Conservation (phyloP, 2,329 filamentous ascomycete species). For the Claviceps sp. region DNA sequence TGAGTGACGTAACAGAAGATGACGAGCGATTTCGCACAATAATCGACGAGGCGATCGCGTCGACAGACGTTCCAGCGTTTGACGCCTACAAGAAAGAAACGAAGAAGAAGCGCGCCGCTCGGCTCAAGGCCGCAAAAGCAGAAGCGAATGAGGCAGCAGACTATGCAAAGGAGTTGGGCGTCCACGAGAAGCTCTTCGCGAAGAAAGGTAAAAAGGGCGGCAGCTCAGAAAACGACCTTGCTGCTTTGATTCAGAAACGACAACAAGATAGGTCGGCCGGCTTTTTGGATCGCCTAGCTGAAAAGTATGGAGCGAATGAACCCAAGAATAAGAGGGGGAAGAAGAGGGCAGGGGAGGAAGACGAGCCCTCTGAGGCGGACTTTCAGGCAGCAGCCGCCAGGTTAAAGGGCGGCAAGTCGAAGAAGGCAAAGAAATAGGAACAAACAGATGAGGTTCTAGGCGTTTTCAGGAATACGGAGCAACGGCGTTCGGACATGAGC, state of each 20-base stretch:
- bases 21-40: constrained; percentile 73
- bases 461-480: neutral
- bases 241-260: constrained; percentile 61
- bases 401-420: constrained; percentile 20
- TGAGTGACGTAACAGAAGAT: constrained; percentile 71
- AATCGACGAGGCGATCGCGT: constrained; percentile 67
- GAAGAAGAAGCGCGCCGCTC: constrained; percentile 45
- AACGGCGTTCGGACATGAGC: neutral
- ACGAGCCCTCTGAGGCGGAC: constrained; percentile 43
- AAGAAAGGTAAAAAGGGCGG: constrained; percentile 31
- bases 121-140: constrained; percentile 47
- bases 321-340: constrained; percentile 37
- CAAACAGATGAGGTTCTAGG: neutral
- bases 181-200: constrained; percentile 56
- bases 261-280: constrained; percentile 47
- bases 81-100: constrained; percentile 60
- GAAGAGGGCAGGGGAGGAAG: constrained; percentile 44
- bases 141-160: constrained; percentile 64
- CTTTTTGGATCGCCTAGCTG: constrained; percentile 63
- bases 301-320: constrained; percentile 50
- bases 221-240: constrained; percentile 41
- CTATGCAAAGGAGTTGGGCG: constrained; percentile 59
- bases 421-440: constrained; percentile 2
- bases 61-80: constrained; percentile 52
- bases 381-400: constrained; percentile 44